phyloP scores from a whole-genome alignment of 1,284 basidiomycete species.

The Melampsora americana region DNA sequence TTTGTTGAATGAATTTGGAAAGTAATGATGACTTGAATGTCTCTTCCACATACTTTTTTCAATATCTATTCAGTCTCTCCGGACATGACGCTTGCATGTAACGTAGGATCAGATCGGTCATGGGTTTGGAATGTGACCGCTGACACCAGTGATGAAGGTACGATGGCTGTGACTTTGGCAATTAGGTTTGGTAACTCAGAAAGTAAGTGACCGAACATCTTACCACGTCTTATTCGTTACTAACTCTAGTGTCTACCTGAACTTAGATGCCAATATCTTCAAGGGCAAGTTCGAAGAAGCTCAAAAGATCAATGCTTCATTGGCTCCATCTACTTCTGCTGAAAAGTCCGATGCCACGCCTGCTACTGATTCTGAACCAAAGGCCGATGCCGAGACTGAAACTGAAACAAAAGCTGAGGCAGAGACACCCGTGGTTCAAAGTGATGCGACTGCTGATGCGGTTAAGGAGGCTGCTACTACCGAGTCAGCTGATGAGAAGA shows the following conservation, averaged over 20 bases:
- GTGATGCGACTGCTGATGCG: slow-evolving; percentile 46
- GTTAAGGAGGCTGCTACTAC: slow-evolving; percentile 47
- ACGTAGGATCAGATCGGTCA: slow-evolving; percentile 97
- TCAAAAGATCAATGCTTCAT: slow-evolving; percentile 66
- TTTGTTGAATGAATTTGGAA: neutral
- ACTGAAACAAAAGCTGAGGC: slow-evolving; percentile 12
- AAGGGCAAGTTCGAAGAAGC: slow-evolving; percentile 81
- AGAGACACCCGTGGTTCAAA: slow-evolving; percentile 40
- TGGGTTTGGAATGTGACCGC: slow-evolving; percentile 99
- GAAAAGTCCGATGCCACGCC: slow-evolving; percentile 50
- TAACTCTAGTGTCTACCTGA: neutral
- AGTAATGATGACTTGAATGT: neutral
- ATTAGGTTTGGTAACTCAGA: slow-evolving; percentile 98
- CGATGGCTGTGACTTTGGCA: slow-evolving; percentile 88
- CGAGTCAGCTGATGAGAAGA: slow-evolving; percentile 43
- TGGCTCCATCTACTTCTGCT: slow-evolving; percentile 51
- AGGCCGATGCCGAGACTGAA: slow-evolving; percentile 45
- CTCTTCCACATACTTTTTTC: neutral
- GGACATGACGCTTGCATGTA: slow-evolving; percentile 94
- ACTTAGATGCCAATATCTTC: slow-evolving; percentile 76
- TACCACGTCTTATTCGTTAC: neutral
- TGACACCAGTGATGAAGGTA: slow-evolving; percentile 80
- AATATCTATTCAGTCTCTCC: slow-evolving; percentile 63
- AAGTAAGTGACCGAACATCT: slow-evolving; percentile 62
- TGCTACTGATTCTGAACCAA: slow-evolving; percentile 43